Percentiles rank a stretch among this genome's conserved stretches.
phyloP scores from a whole-genome alignment of 169 alveolate genomes.

The Babesia gibsoni region DNA sequence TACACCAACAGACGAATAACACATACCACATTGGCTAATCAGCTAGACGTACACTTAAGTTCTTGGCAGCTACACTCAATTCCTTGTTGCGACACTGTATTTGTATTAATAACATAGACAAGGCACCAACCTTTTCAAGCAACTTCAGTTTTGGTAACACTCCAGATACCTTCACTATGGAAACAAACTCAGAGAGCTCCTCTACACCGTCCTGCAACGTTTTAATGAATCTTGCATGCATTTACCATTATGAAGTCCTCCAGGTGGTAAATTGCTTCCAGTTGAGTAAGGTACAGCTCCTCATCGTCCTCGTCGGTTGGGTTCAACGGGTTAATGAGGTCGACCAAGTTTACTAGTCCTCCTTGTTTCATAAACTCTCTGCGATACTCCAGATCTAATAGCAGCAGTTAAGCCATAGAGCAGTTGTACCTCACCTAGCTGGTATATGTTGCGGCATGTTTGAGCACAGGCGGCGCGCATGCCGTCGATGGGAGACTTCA shows the following conservation, averaged over 20 bases:
- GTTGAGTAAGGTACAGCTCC: conserved; percentile 80
- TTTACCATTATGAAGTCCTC: conserved; percentile 83
- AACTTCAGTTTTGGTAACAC: conserved; percentile 71
- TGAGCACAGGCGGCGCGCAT: conserved; percentile 90
- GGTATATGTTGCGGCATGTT: conserved; percentile 86
- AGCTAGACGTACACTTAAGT: conserved; percentile 42
- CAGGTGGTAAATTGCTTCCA: conserved; percentile 86
- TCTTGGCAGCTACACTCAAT: conserved; percentile 57
- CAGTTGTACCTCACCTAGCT: conserved; percentile 63
- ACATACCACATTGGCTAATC: no score
- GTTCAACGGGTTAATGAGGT: conserved; percentile 9
- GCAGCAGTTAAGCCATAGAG: not conserved
- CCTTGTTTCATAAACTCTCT: conserved; percentile 83
- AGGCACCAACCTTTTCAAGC: conserved; percentile 64
- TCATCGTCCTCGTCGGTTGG: conserved; percentile 69
- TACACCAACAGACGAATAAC: no score
- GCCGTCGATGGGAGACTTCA: conserved; percentile 84
- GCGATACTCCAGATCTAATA: conserved; percentile 79
- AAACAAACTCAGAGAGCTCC: conserved; percentile 76
- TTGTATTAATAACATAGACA: not conserved
- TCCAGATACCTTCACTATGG: conserved; percentile 77
- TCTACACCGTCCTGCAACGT: conserved; percentile 73
- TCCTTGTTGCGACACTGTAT: conserved; percentile 44
- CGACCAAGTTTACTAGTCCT: conserved; percentile 79
- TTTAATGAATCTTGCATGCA: not conserved